phyloP scores from a whole-genome alignment of 75 land plant species.

The Cryptomeria japonica region DNA sequence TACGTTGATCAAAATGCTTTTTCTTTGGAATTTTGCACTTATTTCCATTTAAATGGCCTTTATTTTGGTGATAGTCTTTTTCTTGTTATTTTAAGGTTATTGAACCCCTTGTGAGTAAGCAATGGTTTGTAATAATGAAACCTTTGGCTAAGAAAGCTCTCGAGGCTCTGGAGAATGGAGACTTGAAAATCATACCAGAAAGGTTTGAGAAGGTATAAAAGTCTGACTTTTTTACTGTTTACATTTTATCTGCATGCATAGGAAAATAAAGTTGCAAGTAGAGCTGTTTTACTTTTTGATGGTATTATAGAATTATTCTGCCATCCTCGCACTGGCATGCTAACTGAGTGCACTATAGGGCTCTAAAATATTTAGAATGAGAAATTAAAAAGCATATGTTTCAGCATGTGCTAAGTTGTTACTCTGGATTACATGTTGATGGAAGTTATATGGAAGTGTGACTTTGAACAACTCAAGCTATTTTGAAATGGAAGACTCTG shows the following conservation, averaged over 20 bases:
- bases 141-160: conserved; percentile 91
- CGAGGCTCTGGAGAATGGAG: conserved; percentile 77
- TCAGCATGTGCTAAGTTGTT: not conserved
- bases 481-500: not conserved
- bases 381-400: not conserved
- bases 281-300: not conserved
- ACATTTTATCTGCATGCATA: not conserved
- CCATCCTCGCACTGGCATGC: not conserved
- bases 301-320: not conserved
- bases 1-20: not conserved
- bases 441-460: not conserved
- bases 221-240: not conserved
- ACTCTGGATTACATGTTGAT: not conserved
- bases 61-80: not conserved
- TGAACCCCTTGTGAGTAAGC: conserved; percentile 95
- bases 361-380: not conserved
- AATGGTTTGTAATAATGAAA: conserved; percentile 92
- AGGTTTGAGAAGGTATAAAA: conserved; percentile 90
- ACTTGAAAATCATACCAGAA: conserved; percentile 85
- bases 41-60: not conserved
- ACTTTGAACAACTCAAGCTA: not conserved
- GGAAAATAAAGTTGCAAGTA: not conserved
- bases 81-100: conserved; percentile 55
- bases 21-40: not conserved
- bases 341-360: not conserved